Base-by-base conservation (phyloP, 106 monocot species). In the Allium sativum region DNA sequence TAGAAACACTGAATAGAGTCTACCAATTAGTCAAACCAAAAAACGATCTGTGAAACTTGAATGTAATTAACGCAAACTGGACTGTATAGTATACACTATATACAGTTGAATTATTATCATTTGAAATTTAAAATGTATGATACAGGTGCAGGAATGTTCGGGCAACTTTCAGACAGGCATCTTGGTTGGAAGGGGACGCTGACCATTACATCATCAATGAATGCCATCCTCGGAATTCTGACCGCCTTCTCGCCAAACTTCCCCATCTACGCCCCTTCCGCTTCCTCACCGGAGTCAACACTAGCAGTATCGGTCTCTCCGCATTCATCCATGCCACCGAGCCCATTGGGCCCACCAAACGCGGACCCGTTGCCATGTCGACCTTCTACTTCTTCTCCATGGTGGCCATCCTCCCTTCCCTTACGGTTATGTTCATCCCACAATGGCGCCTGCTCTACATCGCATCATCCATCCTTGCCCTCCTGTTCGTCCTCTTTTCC, bases 381-480 rank as follows among this genome's bases (percentile, higher is more conserved):
- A 84, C 84, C 42, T 96, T 96, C 79, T 84, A 82, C 87, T 96
- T 90, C 76, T 96, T 90, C 79, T 84, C 90, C 68, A 20, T 55
- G 17, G 95, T 87, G 55, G 71, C 76, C 74, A 75, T 71, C 40
- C 3, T 59, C 48, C 77, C 87, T 65, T 57, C 87, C 16, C 51
- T 65, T 70, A 53, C 59, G 7, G 74, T 87, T 40, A 75, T 76
- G 67, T 4, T 72, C 62, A 59, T 80, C 51, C 61, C 19, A 0
- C 74, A 83, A 0, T 96, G 95, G 90, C 65, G 95, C 7, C 18
- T 15, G 3, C 86, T 90, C 58, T 96, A 90, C 67, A 40, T 77
- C 13, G 68, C 72, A 45, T 65, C 82, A 19, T 87, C 95, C 41
- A 21, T 90, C 52, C 95, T 87, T 6, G 79, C 87, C 53, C 63